A percentile compares a stretch with the other conserved stretches of the same genome.
Conservation (phyloP, 1,139 yeast species). For the Pneumocystis jirovecii region DNA sequence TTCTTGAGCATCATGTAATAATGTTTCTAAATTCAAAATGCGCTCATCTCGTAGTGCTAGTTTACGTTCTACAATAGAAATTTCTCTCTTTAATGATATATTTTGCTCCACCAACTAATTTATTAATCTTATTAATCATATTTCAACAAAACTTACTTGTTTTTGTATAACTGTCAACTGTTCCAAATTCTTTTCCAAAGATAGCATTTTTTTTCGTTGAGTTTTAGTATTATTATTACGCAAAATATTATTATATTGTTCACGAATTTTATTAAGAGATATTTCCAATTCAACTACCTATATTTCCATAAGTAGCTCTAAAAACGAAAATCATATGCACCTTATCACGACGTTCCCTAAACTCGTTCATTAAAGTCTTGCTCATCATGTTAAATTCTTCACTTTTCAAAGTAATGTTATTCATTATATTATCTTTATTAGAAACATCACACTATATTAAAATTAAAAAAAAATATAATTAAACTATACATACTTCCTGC, state of each 20-base stretch:
- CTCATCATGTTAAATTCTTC: conserved; percentile 24
- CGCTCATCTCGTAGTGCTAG: conserved; percentile 46
- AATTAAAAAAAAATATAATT: not conserved
- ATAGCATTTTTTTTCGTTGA: conserved; percentile 27
- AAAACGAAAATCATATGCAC: conserved; percentile 1
- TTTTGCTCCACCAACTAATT: conserved; percentile 32
- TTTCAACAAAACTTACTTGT: conserved; percentile 17
- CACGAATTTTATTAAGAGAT: conserved; percentile 28
- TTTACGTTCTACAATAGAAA: conserved; percentile 42
- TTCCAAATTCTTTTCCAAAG: conserved; percentile 34
- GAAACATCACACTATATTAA: not conserved
- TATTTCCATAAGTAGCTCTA: not conserved
- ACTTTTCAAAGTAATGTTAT: conserved; percentile 5
- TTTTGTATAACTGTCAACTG: conserved; percentile 30
- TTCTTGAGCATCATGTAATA: conserved; percentile 39
- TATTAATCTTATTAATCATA: not conserved
- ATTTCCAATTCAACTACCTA: conserved; percentile 31
- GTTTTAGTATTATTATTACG: conserved; percentile 21
- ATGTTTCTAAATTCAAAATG: conserved; percentile 39
- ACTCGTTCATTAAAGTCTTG: conserved; percentile 28
- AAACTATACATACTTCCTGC: not conserved
- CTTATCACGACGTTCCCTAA: conserved; percentile 30
- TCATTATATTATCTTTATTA: not conserved
- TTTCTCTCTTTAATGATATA: conserved; percentile 30
- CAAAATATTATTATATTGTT: conserved; percentile 23